Conservation (phyloP, 2,329 filamentous ascomycete genomes). For the Phialemoniopsis sp. region DNA sequence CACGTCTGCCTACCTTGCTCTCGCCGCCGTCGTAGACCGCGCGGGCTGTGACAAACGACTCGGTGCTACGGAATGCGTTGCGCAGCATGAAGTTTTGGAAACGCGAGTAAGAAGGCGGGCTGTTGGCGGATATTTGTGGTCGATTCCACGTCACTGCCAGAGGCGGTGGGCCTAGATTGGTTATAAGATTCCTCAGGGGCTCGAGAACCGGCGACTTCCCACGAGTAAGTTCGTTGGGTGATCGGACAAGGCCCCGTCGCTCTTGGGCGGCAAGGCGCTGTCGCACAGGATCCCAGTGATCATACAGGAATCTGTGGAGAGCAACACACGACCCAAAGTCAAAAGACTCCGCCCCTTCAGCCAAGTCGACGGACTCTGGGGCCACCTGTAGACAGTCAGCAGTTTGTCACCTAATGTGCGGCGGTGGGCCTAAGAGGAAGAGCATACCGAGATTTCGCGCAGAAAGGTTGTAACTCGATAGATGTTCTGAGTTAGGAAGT, state of each 20-base stretch:
- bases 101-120: conserved; percentile 59
- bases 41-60: conserved; percentile 59
- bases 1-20: conserved; percentile 47
- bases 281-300: conserved; percentile 67
- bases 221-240: conserved; percentile 47
- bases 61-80: conserved; percentile 61
- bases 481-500: conserved; percentile 65
- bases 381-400: conserved; percentile 31
- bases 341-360: conserved; percentile 45
- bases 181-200: conserved; percentile 56
- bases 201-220: conserved; percentile 55
- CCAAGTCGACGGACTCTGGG: conserved; percentile 38
- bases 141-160: conserved; percentile 67
- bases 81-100: conserved; percentile 72
- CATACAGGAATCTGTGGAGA: conserved; percentile 65
- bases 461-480: conserved; percentile 64
- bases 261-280: conserved; percentile 60
- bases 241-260: conserved; percentile 50
- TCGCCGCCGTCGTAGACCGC: conserved; percentile 69
- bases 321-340: conserved; percentile 70
- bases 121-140: conserved; percentile 60
- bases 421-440: neutral
- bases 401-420: conserved; percentile 5
- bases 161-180: conserved; percentile 63
- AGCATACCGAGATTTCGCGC: conserved; percentile 58